Percentiles rank a stretch among this genome's conserved stretches.
Evolutionary conservation across 2,329 filamentous ascomycete genomes (phyloP).

Genomic region (Cladosporium oxysporum): DNA sequence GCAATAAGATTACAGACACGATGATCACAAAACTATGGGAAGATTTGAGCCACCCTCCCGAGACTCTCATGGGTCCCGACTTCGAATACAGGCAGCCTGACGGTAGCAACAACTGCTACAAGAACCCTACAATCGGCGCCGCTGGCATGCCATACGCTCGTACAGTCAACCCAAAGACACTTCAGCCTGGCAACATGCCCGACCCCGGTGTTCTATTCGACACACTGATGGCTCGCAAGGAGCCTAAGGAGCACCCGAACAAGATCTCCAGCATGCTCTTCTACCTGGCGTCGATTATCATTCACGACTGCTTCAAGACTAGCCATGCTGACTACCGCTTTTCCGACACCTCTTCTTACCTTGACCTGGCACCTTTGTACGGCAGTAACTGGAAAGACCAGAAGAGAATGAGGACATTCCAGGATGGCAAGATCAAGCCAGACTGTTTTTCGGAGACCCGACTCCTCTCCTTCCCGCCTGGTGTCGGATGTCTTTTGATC

Average conservation of each 20-base stretch:
- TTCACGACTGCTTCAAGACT: slow-evolving; percentile 65
- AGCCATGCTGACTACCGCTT: slow-evolving; percentile 63
- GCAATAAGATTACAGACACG: slow-evolving; percentile 44
- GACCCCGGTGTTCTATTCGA: slow-evolving; percentile 70
- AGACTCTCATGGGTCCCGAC: slow-evolving; percentile 45
- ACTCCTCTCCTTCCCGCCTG: slow-evolving; percentile 66
- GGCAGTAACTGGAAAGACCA: slow-evolving; percentile 69
- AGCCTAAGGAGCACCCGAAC: slow-evolving; percentile 67
- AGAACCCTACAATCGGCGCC: slow-evolving; percentile 63
- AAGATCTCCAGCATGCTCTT: slow-evolving; percentile 75
- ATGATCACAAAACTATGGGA: slow-evolving; percentile 52
- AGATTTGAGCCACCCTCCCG: slow-evolving; percentile 51
- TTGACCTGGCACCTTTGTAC: slow-evolving; percentile 73
- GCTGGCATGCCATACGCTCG: slow-evolving; percentile 70
- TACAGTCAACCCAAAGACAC: slow-evolving; percentile 59
- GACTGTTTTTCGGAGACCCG: slow-evolving; percentile 70
- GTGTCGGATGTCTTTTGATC: slow-evolving; percentile 67
- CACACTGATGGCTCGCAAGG: slow-evolving; percentile 62
- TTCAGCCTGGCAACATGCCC: slow-evolving; percentile 61
- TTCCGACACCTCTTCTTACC: slow-evolving; percentile 70
- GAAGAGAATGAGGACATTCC: slow-evolving; percentile 63
- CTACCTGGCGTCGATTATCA: slow-evolving; percentile 70
- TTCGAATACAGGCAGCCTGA: slow-evolving; percentile 52
- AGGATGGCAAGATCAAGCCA: slow-evolving; percentile 68
- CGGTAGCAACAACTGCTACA: slow-evolving; percentile 58